Base-by-base conservation (phyloP, 352 stramenopile genomes). In the Pythium brachiatum region DNA sequence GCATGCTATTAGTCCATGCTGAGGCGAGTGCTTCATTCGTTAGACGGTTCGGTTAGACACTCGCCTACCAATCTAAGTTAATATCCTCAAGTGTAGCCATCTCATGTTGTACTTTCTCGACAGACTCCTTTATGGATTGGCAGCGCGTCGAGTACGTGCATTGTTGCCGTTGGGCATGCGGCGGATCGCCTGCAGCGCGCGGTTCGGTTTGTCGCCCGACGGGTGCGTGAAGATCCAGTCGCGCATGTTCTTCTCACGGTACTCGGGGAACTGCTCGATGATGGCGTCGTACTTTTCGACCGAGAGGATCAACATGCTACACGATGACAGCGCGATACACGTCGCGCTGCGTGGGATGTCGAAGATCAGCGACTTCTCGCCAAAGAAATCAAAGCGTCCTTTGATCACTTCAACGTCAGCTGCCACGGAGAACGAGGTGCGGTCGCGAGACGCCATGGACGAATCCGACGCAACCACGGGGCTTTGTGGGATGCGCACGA, bases 281-380 rank as follows among this genome's bases (percentile, higher is more conserved):
- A 81, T 73, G 7, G 65, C 64, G 23, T 77, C 69, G 59, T 85
- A 83, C 47, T 73, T 70, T 21, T 70, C 64, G 13, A 81, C 38
- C 18, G 76, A 72, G 23, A 85, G 69, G 21, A 82, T 70, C 23
- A 78, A 64, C 66, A 83, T 73, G 44, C 69, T 70, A 44, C 72
- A 81, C 3, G 74, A 62, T 36, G 57, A 78, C 12, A 83, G 64
- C 13, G 74, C 76, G 18, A 77, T 60, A 56, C 74, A 85, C 23
- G 72, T 85, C n/a, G 74, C 74, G 9, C 58, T 83, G 25, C 76
- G 71, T 3, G 76, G 69, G 1, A 74, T 63, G 47, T 75, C 72
- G 38, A 81, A 66, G 18, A 85, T 66, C 12, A 85, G 60, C 23
- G 73, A 81, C 36, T 72, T 75, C 38, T 82, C 76, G n/a, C 76